Evolutionary conservation across 495 filamentous ascomycete genomes (phyloP), one percentile per base, ranked within the genome.

Genomic region (Immersiella caudata): DNA sequence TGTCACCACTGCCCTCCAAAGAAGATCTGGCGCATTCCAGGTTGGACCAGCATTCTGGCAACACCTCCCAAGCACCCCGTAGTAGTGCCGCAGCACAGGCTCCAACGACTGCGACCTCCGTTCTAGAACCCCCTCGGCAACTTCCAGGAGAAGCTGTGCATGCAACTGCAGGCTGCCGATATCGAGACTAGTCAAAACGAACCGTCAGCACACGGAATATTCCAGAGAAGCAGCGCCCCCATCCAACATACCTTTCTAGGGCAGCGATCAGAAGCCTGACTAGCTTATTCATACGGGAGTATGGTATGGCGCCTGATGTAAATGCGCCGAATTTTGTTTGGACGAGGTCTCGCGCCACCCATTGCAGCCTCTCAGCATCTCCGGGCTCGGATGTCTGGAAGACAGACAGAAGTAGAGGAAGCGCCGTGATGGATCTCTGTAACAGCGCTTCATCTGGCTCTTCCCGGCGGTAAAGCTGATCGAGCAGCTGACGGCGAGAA

Each of bases 401-500:
- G 46, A 74, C 52, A 16, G 73, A 67, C 25, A 80, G 66, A 7
- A 83, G 49, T 24, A 83, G 72, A 54, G 78, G 78, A 2, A 77
- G 62, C 22, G 78, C 79, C 40, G 64, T 62, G 29, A 63, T 50
- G 16, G 77, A 68, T 63, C 80, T 76, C 66, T 63, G 64, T n/a
- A 67, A 33, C 29, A 8, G 60, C 20, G 54, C 25, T 63, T 65
- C 65, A 14, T 52, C 29, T 11, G 55, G 63, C 22, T 36, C 66
- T 62, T 50, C 20, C 18, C 22, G 26, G 18, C 24, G 36, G 65
- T 83, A 84, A 29, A 83, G 49, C 11, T 78, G 69, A 77, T 97
- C 93, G 86, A 93, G 94, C 67, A 87, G 83, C 56, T 78, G 73
- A 71, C 93, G 85, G 79, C 90, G 90, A 18, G 67, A 62, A 25